A percentile compares a stretch with the other conserved stretches of the same genome.
Evolutionary conservation across 805 yeast genomes (phyloP).

Genomic region (Ogataea nonfermentans): DNA sequence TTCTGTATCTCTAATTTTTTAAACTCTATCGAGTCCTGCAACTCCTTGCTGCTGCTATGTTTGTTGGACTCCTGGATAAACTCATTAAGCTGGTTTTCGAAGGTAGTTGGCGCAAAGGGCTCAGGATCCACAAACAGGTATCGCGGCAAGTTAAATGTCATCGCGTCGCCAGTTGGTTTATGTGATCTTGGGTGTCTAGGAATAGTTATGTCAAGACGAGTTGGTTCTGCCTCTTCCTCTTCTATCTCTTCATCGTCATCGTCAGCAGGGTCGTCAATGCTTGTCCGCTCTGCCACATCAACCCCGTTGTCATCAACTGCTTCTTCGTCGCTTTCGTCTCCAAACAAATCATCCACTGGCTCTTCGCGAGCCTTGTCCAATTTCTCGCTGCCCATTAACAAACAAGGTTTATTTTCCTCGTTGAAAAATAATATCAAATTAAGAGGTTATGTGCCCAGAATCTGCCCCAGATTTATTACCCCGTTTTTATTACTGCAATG

Average conservation of each 20-base stretch:
- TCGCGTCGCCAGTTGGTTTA: slow-evolving; percentile 35
- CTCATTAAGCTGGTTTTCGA: slow-evolving; percentile 50
- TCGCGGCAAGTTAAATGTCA: slow-evolving; percentile 68
- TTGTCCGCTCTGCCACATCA: slow-evolving; percentile 20
- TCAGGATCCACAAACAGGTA: slow-evolving; percentile 79
- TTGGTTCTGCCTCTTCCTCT: slow-evolving; percentile 29
- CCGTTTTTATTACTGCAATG: slow-evolving; percentile 5
- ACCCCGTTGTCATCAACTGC: slow-evolving; percentile 25
- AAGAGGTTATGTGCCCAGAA: slow-evolving; percentile 13
- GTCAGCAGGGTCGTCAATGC: slow-evolving; percentile 38
- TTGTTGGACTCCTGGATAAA: slow-evolving; percentile 36
- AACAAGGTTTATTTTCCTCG: neutral
- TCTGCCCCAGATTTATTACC: slow-evolving; percentile 10
- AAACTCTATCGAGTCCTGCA: slow-evolving; percentile 47
- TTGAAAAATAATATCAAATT: slow-evolving; percentile 1
- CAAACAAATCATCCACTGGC: slow-evolving; percentile 38
- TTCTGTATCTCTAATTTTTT: slow-evolving; percentile 42
- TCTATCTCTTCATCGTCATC: slow-evolving; percentile 37
- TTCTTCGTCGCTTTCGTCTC: slow-evolving; percentile 26
- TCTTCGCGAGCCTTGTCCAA: slow-evolving; percentile 32
- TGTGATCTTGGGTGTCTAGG: slow-evolving; percentile 54
- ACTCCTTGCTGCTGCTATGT: slow-evolving; percentile 45
- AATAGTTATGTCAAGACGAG: slow-evolving; percentile 39
- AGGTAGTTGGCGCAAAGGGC: slow-evolving; percentile 71
- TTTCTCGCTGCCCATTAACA: slow-evolving; percentile 18